Base-by-base conservation (phyloP, 75 land plant genomes). In the Selaginella tamariscina region DNA sequence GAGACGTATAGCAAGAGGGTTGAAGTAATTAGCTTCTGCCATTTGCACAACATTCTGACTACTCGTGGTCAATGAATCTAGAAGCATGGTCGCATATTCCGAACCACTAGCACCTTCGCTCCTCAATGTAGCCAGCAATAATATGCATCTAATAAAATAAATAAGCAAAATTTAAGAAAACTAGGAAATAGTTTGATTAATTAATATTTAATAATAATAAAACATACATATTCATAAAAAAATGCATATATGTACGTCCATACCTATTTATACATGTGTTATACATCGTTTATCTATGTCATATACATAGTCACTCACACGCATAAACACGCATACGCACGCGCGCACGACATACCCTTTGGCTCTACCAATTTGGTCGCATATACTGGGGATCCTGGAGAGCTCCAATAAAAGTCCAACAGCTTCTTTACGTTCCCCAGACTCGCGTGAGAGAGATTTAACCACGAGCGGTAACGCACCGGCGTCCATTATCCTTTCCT, bases 11-110 rank as follows among this genome's bases (percentile, higher is more conserved):
- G 78, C 54, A 32, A 86, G 71, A 64, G 86, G 86, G 64, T 76
- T 73, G 29, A 86, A 86, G 70, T 86, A 75, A 62, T 86, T 86
- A 39, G 88, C 86, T 72, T 81, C 83, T 27, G 86, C 88, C 88
- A 86, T 86, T 60, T 76, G 83, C 22, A 83, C 79, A 1, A 83
- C 83, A 68, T 83, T 83, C 30, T 81, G 81, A 18, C 80, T 82
- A 33, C 71, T 72, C 64, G 71, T 73, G 9, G 88, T 72, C 39
- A 86, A 80, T 26, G 74, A 72, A 49, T 57, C 66, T 49, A 86
- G 73, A 24, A 86, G 70, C 55, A 69, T 77, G 28, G 59, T 66
- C 1, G 88, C 86, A 76, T 76, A 75, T 33, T 76, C 77, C 5
- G 78, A 74, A 39, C 83, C 83, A 23, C 78, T 78, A 55, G 54